Percentiles rank a stretch among this genome's conserved stretches.
Conservation (phyloP, 2,329 filamentous ascomycete genomes). For the Colletotrichum noveboracense region DNA sequence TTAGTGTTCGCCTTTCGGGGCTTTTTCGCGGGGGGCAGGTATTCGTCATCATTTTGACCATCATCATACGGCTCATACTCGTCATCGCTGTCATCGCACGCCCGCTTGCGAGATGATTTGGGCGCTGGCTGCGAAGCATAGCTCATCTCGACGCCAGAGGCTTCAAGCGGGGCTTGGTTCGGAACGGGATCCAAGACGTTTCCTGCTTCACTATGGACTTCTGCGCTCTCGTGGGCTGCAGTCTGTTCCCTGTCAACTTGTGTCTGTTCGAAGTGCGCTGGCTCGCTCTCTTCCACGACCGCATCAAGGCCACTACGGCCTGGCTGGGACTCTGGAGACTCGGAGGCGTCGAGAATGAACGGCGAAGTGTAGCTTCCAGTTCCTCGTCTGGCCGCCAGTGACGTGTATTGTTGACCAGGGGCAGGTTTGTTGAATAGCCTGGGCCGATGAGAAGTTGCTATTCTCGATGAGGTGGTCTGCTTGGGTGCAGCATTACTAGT, state of each 20-base stretch:
- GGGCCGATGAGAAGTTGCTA: neutral
- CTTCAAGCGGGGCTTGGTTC: neutral
- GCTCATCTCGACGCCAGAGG: neutral
- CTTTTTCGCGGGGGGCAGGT: neutral
- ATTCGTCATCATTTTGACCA: constrained; percentile 4
- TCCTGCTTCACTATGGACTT: neutral
- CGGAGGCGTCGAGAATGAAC: neutral
- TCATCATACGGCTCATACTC: neutral
- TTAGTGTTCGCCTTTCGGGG: neutral
- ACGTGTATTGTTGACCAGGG: neutral
- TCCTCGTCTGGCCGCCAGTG: neutral
- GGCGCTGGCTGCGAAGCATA: neutral
- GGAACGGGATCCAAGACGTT: neutral
- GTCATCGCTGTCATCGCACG: neutral
- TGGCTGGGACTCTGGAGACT: neutral
- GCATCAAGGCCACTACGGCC: neutral
- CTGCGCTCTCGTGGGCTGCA: neutral
- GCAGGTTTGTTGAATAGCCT: neutral
- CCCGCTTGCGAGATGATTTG: neutral
- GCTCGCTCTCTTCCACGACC: neutral
- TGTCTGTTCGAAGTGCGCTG: neutral
- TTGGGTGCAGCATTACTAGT: neutral
- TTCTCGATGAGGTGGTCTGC: neutral
- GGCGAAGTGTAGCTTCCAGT: neutral
- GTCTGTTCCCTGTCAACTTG: neutral